Evolutionary conservation across 371 early-diverging fungal genomes (phyloP).

Genomic region (Rhizopus delemar): DNA sequence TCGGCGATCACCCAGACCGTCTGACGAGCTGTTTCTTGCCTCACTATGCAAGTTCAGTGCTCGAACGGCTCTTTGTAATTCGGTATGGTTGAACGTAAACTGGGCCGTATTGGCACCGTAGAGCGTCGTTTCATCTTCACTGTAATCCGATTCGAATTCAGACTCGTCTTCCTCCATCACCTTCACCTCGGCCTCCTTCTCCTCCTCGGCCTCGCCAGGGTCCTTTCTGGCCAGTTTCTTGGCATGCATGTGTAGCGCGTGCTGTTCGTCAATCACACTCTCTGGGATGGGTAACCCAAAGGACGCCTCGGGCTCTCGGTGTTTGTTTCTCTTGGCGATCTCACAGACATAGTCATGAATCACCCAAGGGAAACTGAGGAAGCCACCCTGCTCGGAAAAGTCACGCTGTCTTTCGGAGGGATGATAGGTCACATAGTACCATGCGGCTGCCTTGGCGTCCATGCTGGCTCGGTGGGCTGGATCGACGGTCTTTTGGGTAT

Average conservation of each 20-base stretch:
- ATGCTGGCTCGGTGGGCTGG: slow-evolving; percentile 20
- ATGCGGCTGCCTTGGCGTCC: slow-evolving; percentile 69
- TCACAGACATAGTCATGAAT: slow-evolving; percentile 56
- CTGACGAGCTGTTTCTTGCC: background rate
- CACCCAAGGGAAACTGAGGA: slow-evolving; percentile 71
- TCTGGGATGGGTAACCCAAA: slow-evolving; percentile 20
- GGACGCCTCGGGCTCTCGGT: background rate
- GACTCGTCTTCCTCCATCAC: slow-evolving; percentile 1
- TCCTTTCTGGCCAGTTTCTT: background rate
- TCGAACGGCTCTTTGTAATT: background rate
- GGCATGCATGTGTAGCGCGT: background rate
- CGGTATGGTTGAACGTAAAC: background rate
- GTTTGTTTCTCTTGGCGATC: slow-evolving; percentile 40
- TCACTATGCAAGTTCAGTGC: background rate
- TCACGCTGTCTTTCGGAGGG: slow-evolving; percentile 31
- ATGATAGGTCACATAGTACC: slow-evolving; percentile 77
- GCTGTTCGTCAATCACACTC: slow-evolving; percentile 7
- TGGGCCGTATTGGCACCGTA: background rate
- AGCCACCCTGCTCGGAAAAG: slow-evolving; percentile 22
- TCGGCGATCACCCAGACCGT: background rate
- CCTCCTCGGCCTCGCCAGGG: slow-evolving; percentile 10
- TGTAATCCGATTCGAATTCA: slow-evolving; percentile 1
- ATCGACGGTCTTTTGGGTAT: slow-evolving; percentile 12
- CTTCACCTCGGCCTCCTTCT: slow-evolving; percentile 1
- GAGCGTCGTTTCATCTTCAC: background rate